Base-by-base conservation (phyloP, 768 basidiomycete genomes). In the Cystofilobasidium macerans region DNA sequence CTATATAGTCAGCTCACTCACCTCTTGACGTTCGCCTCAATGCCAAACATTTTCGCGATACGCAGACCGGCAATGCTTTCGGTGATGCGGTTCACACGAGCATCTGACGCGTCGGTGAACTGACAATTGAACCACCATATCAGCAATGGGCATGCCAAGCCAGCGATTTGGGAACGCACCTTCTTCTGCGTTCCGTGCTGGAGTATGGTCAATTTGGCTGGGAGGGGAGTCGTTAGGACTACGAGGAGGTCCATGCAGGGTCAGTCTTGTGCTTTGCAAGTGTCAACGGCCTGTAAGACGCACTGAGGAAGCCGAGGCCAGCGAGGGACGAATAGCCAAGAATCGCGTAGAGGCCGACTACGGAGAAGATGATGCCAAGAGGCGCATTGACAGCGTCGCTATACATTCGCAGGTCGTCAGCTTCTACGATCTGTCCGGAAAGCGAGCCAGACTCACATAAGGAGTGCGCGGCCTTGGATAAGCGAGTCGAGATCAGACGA, bases 41-140 rank as follows among this genome's bases (percentile, higher is more conserved):
- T 77, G 28, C 76, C 86, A 70, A 88, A 86, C 47, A 87, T 76
- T 74, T 87, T 87, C 72, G 86, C 78, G 82, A 86, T 85, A 22
- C 85, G 80, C 18, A 85, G 73, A 78, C 61, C 48, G 26, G 62
- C 69, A 28, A 72, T 62, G 22, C 71, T 72, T 76, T 86, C 85
- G 5, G 83, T 82, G 47, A 86, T 80, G 7, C 77, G 76, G 71
- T 85, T 82, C 3, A 86, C 81, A 28, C 85, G 77, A 11, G 80
- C 80, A 71, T 87, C 86, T 1, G 79, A 81, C 7, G 67, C 67
- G 13, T 68, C 60, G 26, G 60, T 68, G 36, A 62, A 68, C 79
- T 80, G 32, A 6, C 20, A 28, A 26, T 40, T 5, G 9, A 26
- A 26, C n/a, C n/a, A n/a, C n/a, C n/a, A n/a, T n/a, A n/a, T n/a